These are phyloP conservation scores for Cordia subcordata DNA, from an alignment of 257 asterid species.

Conservation along the genomic window DNA sequence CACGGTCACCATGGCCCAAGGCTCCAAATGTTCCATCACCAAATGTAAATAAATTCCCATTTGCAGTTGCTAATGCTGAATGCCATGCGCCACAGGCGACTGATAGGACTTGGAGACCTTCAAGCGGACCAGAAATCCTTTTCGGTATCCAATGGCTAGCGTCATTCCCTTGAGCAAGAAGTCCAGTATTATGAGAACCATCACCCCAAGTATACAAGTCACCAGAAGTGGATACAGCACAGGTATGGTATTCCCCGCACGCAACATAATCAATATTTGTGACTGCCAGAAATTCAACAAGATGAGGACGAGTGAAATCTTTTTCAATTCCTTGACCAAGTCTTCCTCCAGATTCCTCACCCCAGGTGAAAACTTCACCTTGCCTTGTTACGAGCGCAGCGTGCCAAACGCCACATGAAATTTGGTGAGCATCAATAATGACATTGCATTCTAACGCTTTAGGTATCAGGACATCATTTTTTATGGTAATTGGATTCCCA, in stretches of 20 bases:
- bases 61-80: slow-evolving; percentile 67
- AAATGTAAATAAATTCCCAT: slow-evolving; percentile 74
- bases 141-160: slow-evolving; percentile 95
- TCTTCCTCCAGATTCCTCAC: slow-evolving; percentile 89
- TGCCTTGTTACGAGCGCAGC: slow-evolving; percentile 83
- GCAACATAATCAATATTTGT: slow-evolving; percentile 67
- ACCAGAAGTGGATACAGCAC: slow-evolving; percentile 71
- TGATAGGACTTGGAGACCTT: slow-evolving; percentile 77
- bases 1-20: slow-evolving; percentile 81
- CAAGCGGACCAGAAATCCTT: slow-evolving; percentile 63
- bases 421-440: slow-evolving; percentile 79
- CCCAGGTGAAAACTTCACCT: slow-evolving; percentile 97
- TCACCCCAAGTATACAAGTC: slow-evolving; percentile 98
- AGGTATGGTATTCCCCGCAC: slow-evolving; percentile 87
- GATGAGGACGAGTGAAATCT: slow-evolving; percentile 63
- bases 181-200: slow-evolving; percentile 75
- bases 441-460: slow-evolving; percentile 72
- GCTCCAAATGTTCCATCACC: slow-evolving; percentile 93
- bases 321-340: slow-evolving; percentile 85
- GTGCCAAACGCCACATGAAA: slow-evolving; percentile 81
- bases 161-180: slow-evolving; percentile 85
- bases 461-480: slow-evolving; percentile 62
- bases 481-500: slow-evolving; percentile 53
- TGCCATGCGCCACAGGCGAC: slow-evolving; percentile 96
- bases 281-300: slow-evolving; percentile 67